phyloP scores from a whole-genome alignment of 2,329 filamentous ascomycete species.

The Colletotrichum liriopes region DNA sequence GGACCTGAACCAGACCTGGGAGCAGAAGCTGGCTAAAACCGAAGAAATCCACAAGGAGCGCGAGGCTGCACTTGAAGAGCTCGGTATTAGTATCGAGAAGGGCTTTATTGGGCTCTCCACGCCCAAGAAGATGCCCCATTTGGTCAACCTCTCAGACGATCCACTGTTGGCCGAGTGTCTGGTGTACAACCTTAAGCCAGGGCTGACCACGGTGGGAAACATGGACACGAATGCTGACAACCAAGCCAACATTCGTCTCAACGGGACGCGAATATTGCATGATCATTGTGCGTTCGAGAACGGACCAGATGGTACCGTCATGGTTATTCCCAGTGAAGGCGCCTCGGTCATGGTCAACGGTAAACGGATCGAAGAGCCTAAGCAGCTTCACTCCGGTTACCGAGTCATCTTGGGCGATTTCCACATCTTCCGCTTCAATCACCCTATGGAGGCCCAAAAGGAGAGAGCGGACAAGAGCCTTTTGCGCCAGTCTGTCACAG shows the following conservation, averaged over 20 bases:
- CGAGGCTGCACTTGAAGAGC: conserved; percentile 93
- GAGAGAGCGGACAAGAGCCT: conserved; percentile 92
- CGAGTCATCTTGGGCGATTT: conserved; percentile 97
- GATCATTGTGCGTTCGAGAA: conserved; percentile 98
- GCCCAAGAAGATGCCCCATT: conserved; percentile 98
- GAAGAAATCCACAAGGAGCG: conserved; percentile 98
- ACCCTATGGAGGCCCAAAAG: conserved; percentile 94
- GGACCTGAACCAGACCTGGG: conserved; percentile 98
- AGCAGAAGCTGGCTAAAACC: conserved; percentile 94
- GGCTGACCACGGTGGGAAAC: conserved; percentile 93
- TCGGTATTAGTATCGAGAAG: conserved; percentile 99
- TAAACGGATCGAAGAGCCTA: conserved; percentile 87
- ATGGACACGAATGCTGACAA: conserved; percentile 84
- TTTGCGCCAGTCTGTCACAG: conserved; percentile 84
- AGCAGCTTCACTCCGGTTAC: conserved; percentile 90
- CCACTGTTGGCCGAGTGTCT: conserved; percentile 95
- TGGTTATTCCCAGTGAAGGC: conserved; percentile 88
- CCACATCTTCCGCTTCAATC: conserved; percentile 98
- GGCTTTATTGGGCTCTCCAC: conserved; percentile 96
- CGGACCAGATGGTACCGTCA: conserved; percentile 88
- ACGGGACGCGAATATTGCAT: conserved; percentile 91
- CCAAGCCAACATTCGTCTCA: conserved; percentile 90
- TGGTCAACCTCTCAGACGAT: conserved; percentile 97
- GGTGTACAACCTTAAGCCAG: conserved; percentile 98
- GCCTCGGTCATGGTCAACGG: conserved; percentile 99